Conservation (phyloP, 2,329 filamentous ascomycete species). For the Phyllosticta citribraziliensis region DNA sequence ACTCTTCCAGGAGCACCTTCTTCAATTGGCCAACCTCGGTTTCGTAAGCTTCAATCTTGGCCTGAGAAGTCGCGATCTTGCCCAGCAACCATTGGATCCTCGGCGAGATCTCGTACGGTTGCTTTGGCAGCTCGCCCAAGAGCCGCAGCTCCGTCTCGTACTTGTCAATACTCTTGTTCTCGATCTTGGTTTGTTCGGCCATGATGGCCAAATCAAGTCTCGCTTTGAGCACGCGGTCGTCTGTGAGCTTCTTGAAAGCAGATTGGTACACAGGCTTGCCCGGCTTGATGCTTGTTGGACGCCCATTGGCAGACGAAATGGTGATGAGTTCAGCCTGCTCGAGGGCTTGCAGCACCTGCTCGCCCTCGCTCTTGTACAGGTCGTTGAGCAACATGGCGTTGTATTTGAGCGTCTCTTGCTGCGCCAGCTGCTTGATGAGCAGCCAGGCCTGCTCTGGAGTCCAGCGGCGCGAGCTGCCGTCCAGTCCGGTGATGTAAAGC, state of each 20-base stretch:
- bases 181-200: constrained; percentile 57
- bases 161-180: constrained; percentile 66
- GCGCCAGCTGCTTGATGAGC: constrained; percentile 67
- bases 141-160: constrained; percentile 67
- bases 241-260: constrained; percentile 63
- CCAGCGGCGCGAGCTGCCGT: constrained; percentile 55
- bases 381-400: constrained; percentile 74
- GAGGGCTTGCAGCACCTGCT: constrained; percentile 67
- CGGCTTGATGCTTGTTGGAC: constrained; percentile 66
- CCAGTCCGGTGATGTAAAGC: constrained; percentile 66
- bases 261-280: constrained; percentile 81
- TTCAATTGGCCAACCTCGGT: constrained; percentile 61
- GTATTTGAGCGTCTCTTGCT: constrained; percentile 62
- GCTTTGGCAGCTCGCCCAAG: constrained; percentile 58
- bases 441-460: constrained; percentile 83
- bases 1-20: constrained; percentile 53
- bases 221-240: constrained; percentile 63
- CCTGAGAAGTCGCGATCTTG: constrained; percentile 66
- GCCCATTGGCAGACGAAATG: constrained; percentile 62
- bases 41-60: constrained; percentile 65
- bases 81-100: constrained; percentile 62
- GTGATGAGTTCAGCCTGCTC: constrained; percentile 80
- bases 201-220: constrained; percentile 60
- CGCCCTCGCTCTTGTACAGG: constrained; percentile 62
- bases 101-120: constrained; percentile 56